Evolutionary conservation across 164 flowering plant species (phyloP), one percentile per base, ranked within the genome.

Genomic region (Taxillus chinensis): DNA sequence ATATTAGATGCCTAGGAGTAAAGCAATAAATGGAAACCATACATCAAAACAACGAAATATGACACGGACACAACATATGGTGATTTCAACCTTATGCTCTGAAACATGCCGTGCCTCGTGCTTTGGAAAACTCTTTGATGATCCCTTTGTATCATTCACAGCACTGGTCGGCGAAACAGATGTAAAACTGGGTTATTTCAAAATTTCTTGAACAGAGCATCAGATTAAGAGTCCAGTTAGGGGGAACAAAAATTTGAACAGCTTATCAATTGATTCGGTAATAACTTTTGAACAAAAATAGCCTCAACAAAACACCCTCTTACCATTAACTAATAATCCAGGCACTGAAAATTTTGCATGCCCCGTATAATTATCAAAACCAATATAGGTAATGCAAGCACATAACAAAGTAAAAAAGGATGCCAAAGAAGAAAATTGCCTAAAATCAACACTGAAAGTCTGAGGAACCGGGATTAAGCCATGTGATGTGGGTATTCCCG

Each of bases 91-190:
- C 89, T 90, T 87, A 65, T 90, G 95, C 71, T 90, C 95, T 61
- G 97, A 90, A 63, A 90, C 80, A 79, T 83, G 88, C 57, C 86
- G 74, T 5, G 89, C 83, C 70, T 90, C 95, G 74, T 87, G 90
- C 78, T 90, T 87, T 16, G 86, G 76, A 39, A 87, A 83, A 71
- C 71, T 80, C 78, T 86, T 90, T 39, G 95, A 87, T 54, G 82
- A 65, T 60, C 87, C 92, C 66, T 84, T 90, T 45, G 75, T 64
- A 60, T 86, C 96, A 63, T 72, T 89, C 54, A 67, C 73, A 46
- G 76, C 82, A 78, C 93, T 86, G 81, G 43, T 68, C 10, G 14
- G 66, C 51, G 64, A 71, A 41, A 43, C 9, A 68, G 14, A 49
- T 10, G 41, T 3, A 15, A 14, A 8, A 51, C 13, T 40, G 48